These are phyloP conservation scores for Aurantiochytrium sp. DNA, from an alignment of 108 stramenopile species.

Conservation along the genomic window DNA sequence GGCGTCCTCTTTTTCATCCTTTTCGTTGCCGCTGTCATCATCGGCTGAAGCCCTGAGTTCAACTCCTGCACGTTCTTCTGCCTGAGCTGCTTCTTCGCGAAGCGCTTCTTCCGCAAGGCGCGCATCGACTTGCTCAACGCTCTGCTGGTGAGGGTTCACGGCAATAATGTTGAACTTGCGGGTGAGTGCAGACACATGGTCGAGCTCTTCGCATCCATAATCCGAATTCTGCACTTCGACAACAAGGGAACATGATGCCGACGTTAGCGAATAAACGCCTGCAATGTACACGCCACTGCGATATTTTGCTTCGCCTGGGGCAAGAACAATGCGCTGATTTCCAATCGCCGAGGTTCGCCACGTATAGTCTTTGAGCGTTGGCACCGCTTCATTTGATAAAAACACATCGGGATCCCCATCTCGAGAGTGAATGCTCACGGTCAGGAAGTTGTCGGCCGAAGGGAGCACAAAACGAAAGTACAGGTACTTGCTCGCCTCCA, in stretches of 20 bases:
- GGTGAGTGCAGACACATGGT: neutral
- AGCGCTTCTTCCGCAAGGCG: neutral
- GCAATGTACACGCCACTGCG: neutral
- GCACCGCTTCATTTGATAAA: neutral
- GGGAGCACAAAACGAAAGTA: neutral
- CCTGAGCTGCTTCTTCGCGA: neutral
- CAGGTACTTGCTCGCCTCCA: neutral
- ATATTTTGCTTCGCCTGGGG: neutral
- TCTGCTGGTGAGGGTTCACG: neutral
- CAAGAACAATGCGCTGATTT: neutral
- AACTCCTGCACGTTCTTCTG: neutral
- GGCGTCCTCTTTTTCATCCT: neutral
- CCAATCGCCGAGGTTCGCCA: slow-evolving; percentile 4
- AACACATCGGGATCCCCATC: neutral
- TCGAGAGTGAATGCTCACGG: neutral
- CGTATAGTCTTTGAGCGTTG: neutral
- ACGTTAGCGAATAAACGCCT: neutral
- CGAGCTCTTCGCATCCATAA: neutral
- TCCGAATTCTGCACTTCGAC: neutral
- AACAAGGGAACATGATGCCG: neutral
- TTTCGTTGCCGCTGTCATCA: no score
- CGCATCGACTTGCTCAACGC: neutral
- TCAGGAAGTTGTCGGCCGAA: neutral
- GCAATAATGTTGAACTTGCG: slow-evolving; percentile 5
- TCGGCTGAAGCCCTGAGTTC: no score